These are phyloP conservation scores for Phoenix dactylifera DNA, from an alignment of 176 grass and related monocot genomes.

Conservation along the genomic window DNA sequence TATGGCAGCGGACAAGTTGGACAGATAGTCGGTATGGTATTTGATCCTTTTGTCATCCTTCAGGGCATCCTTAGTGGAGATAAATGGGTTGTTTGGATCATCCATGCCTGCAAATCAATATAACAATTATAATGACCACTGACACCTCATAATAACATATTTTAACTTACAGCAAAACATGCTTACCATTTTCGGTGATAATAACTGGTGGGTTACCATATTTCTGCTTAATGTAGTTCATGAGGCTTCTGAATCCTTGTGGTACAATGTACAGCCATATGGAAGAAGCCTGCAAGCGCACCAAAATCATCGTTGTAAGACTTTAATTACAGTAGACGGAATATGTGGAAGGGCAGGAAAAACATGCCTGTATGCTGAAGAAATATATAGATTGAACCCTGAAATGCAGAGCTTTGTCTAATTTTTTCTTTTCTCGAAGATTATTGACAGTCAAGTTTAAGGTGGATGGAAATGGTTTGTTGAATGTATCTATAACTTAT, in stretches of 20 bases:
- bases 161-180: background rate
- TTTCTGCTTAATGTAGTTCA: slow-evolving; percentile 83
- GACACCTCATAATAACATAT: no score
- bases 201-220: slow-evolving; percentile 65
- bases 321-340: no score
- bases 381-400: no score
- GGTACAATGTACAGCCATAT: slow-evolving; percentile 95
- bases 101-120: slow-evolving; percentile 52
- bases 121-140: no score
- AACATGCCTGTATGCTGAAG: no score
- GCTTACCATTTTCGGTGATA: slow-evolving; percentile 85
- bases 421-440: no score
- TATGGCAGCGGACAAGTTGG: slow-evolving; percentile 56
- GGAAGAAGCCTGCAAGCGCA: slow-evolving; percentile 45
- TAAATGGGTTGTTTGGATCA: slow-evolving; percentile 64
- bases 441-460: no score
- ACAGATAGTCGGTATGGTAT: slow-evolving; percentile 76
- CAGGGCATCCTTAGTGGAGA: slow-evolving; percentile 54
- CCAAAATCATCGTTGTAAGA: background rate
- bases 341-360: no score
- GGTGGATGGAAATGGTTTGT: no score
- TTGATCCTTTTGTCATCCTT: slow-evolving; percentile 79
- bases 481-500: no score
- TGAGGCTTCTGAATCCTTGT: slow-evolving; percentile 67
- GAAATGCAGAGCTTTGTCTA: no score